Evolutionary conservation across 768 basidiomycete genomes (phyloP).

Genomic region (Cubamyces lactineus): DNA sequence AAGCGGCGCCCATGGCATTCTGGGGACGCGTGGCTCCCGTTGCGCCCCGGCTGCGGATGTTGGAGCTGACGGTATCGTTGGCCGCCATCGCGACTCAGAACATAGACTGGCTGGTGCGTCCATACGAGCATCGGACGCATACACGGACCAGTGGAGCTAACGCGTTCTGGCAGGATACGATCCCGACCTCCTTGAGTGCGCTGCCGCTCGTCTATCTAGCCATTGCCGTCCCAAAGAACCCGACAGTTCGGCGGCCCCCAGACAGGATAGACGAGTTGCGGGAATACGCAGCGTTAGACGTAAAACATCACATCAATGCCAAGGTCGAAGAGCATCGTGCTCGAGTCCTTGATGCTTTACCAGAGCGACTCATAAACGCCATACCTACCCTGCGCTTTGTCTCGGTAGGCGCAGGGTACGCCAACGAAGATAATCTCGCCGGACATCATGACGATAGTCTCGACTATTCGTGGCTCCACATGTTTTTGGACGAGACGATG

Average conservation of each 20-base stretch:
- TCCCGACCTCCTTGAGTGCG: neutral
- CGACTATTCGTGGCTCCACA: neutral
- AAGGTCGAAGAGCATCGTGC: neutral
- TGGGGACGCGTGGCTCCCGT: neutral
- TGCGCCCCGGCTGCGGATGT: slow-evolving; percentile 1
- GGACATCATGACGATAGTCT: neutral
- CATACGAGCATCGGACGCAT: neutral
- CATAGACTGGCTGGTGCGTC: slow-evolving; percentile 4
- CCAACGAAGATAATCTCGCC: neutral
- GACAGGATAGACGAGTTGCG: neutral
- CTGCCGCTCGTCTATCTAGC: neutral
- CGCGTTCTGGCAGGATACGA: neutral
- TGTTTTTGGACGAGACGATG: neutral
- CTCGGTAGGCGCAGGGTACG: neutral
- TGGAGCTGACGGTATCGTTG: neutral
- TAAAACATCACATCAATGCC: neutral
- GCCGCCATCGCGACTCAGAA: neutral
- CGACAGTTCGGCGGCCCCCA: neutral
- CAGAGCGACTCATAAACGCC: neutral
- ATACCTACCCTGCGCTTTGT: slow-evolving; percentile 2
- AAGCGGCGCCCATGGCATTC: neutral
- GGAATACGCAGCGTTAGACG: no score
- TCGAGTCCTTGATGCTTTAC: neutral
- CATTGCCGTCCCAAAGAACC: neutral
- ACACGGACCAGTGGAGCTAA: neutral